Evolutionary conservation across 2,329 filamentous ascomycete genomes (phyloP), one percentile per base, ranked within the genome.

Genomic region (Cercospora janseana): DNA sequence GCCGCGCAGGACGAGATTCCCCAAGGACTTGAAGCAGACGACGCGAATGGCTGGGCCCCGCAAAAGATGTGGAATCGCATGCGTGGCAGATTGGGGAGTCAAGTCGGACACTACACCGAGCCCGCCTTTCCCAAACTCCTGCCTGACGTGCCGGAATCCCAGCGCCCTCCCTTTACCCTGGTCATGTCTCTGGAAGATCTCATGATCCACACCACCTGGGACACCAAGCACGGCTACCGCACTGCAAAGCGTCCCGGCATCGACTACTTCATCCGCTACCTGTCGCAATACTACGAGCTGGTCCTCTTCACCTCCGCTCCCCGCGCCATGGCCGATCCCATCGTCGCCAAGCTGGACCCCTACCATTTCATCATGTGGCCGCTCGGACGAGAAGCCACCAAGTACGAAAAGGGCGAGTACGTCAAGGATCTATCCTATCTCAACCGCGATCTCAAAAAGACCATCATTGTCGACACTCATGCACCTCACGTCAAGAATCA

Each of bases 401-500:
- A 91, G 64, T 98, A 95, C 69, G 87, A 96, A 72, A 87, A 95
- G 58, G 93, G 93, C 58, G 88, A 96, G 72, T 91, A 97, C 65
- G 81, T 98, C 72, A 98, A 98, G 88, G 93, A 98, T 67, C 82
- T 98, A n/a, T 90, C 90, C 2, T 97, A 95, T 72, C 82, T 98
- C 41, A 98, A 98, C 76, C 88, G 93, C 52, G 90, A 95, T 65
- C 80, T 96, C 26, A 93, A 87, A 59, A 97, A 97, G 74, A 89
- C 95, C 41, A 89, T 98, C 67, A 84, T 98, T 62, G 80, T 98
- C 64, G 93, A 98, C 69, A 95, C 89, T 40, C 85, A 94, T 58
- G 74, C 85, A 29, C 75, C 81, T 31, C 89, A 96, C 64, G 88
- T 92, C 54, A 86, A 87, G 63, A 81, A 86, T 58, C 93, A 98